Base-by-base conservation (phyloP, 1,139 yeast species). In the Chernovozyma aurita region DNA sequence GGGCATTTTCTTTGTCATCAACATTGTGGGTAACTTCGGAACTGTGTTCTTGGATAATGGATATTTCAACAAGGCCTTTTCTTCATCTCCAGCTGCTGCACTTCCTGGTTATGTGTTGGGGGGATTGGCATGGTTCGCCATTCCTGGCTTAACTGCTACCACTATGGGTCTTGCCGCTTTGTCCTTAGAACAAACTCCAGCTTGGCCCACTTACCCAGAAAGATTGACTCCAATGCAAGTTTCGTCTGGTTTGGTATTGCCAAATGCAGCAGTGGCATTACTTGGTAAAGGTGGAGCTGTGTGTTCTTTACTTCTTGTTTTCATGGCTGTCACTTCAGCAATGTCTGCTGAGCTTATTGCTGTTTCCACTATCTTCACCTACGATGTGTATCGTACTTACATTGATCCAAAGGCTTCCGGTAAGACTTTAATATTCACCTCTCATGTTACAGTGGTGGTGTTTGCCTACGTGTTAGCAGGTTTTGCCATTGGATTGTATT, bases 41-140 rank as follows among this genome's bases (percentile, higher is more conserved):
- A 85, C 95, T 17, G 95, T 86, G 17, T 86, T 85, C 57, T 66
- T 87, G 52, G 96, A 87, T 56, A 84, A 84, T 49, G 95, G 95
- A 29, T 88, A 87, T 62, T 87, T 90, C 80, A 84, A 85, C 62
- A 84, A 85, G 62, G 95, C 95, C 4, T 84, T 87, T 57, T 90
- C 95, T 32, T 85, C 95, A 11, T 71, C 80, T 44, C 94, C 95
- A 14, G 83, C 78, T 3, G 80, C 94, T 27, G 86, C 95, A 22
- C 68, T 87, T 50, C 92, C 94, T n/a, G 96, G 95, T 14, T 87
- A 88, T 57, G 79, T 86, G 24, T 61, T 85, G 46, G 96, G 96
- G 39, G 95, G 95, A n/a, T 57, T 87, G 36, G 81, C 92, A 0
- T 88, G 96, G 96, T 83, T 85, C 55, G 92, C 95, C 8, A 80